Conservation (phyloP, 225 moss, liverwort and hornwort species). For the Thuidium tamariscinum region DNA sequence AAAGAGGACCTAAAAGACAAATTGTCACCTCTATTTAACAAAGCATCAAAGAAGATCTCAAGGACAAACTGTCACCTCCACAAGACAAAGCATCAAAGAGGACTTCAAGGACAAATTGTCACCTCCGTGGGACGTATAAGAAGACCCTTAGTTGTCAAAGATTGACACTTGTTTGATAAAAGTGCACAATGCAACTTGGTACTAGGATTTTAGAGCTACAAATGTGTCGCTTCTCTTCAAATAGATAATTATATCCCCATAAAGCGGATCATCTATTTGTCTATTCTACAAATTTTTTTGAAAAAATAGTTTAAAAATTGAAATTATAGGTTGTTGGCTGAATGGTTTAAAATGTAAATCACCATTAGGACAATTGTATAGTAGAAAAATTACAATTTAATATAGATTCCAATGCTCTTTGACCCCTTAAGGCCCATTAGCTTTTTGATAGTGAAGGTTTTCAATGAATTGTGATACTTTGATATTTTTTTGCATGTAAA, state of each 20-base stretch:
- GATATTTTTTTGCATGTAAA: too few species aligned
- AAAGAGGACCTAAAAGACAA: fast-evolving
- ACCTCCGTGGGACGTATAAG: fast-evolving
- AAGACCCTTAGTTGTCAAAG: not conserved
- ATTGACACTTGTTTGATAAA: not conserved
- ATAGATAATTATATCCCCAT: fast-evolving
- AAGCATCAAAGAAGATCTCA: fast-evolving
- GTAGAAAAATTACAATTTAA: not conserved
- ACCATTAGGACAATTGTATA: fast-evolving
- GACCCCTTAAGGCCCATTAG: too few species aligned
- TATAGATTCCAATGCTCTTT: not conserved
- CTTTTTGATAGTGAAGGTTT: too few species aligned
- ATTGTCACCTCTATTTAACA: fast-evolving
- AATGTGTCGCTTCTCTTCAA: not conserved
- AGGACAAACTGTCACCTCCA: fast-evolving
- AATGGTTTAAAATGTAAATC: not conserved
- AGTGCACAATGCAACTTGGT: not conserved
- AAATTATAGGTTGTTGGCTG: not conserved
- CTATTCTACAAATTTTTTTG: fast-evolving
- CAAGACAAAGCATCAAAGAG: not conserved
- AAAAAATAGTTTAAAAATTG: not conserved
- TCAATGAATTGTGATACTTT: too few species aligned
- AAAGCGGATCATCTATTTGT: not conserved
- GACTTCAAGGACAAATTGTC: fast-evolving
- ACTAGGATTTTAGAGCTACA: not conserved